Evolutionary conservation across 495 filamentous ascomycete genomes (phyloP).

Genomic region (Usnea hakonensis): DNA sequence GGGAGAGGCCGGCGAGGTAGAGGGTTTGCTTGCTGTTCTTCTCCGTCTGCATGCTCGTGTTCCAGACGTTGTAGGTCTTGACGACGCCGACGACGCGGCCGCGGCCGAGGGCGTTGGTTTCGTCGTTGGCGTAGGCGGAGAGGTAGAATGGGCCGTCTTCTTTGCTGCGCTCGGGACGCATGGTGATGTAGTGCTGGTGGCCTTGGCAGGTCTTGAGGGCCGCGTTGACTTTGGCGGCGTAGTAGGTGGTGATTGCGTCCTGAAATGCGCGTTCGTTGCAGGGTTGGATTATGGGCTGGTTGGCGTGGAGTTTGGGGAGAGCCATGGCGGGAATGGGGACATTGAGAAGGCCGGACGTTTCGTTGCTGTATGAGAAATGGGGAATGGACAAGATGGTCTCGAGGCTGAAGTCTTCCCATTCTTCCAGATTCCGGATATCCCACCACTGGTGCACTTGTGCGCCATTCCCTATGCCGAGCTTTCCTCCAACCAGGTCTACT

Average conservation of each 20-base stretch:
- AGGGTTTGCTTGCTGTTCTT: constrained; percentile 70
- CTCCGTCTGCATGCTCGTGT: constrained; percentile 84
- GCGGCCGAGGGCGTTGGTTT: constrained; percentile 62
- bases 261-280: constrained; percentile 67
- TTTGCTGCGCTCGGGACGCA: constrained; percentile 44
- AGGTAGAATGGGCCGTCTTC: constrained; percentile 53
- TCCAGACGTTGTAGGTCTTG: constrained; percentile 86
- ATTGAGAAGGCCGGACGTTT: constrained; percentile 51
- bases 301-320: constrained; percentile 51
- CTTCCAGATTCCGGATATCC: constrained; percentile 79
- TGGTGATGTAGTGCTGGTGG: constrained; percentile 47
- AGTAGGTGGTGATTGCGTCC: constrained; percentile 58
- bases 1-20: constrained; percentile 75
- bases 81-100: constrained; percentile 81
- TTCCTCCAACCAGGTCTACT: constrained; percentile 73
- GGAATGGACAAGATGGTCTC: constrained; percentile 64
- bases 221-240: constrained; percentile 71
- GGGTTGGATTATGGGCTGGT: constrained; percentile 51
- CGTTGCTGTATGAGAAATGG: constrained; percentile 38
- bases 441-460: constrained; percentile 84
- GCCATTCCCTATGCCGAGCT: constrained; percentile 58
- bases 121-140: constrained; percentile 64
- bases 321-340: constrained; percentile 55
- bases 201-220: constrained; percentile 64
- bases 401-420: constrained; percentile 72